These are phyloP conservation scores for Ophiostoma perfectum DNA, from an alignment of 2,329 filamentous ascomycete genomes.

Conservation along the genomic window DNA sequence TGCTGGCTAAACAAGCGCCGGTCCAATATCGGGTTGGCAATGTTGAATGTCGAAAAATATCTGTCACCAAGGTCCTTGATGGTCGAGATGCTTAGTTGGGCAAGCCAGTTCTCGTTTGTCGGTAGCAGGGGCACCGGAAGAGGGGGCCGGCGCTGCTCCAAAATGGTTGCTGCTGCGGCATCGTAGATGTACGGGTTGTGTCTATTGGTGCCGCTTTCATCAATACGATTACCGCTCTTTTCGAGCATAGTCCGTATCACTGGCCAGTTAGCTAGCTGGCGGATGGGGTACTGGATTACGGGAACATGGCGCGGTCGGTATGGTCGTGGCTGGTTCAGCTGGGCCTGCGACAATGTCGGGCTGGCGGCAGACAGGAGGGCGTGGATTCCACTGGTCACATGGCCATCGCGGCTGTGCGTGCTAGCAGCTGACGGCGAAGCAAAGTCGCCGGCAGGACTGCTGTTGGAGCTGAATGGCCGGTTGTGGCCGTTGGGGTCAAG, in stretches of 20 bases:
- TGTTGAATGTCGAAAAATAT: slow-evolving; percentile 51
- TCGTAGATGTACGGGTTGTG: slow-evolving; percentile 21
- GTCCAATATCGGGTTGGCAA: slow-evolving; percentile 48
- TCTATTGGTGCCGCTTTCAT: neutral
- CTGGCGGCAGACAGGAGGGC: slow-evolving; percentile 24
- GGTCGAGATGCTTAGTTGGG: slow-evolving; percentile 42
- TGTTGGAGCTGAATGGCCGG: slow-evolving; percentile 16
- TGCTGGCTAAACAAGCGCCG: slow-evolving; percentile 47
- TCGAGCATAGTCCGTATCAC: slow-evolving; percentile 22
- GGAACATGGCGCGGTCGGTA: slow-evolving; percentile 22
- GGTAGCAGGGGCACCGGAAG: slow-evolving; percentile 35
- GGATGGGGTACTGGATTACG: slow-evolving; percentile 27
- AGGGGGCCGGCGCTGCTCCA: slow-evolving; percentile 43
- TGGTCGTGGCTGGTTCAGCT: slow-evolving; percentile 7
- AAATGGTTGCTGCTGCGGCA: slow-evolving; percentile 35
- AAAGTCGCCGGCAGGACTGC: slow-evolving; percentile 5
- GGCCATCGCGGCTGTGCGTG: slow-evolving; percentile 12
- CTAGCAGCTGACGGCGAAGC: slow-evolving; percentile 19
- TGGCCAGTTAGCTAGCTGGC: slow-evolving; percentile 26
- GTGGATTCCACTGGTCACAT: slow-evolving; percentile 32
- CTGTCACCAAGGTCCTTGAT: slow-evolving; percentile 49
- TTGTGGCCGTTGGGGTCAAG: slow-evolving; percentile 5
- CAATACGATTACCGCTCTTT: neutral
- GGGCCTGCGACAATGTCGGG: slow-evolving; percentile 9
- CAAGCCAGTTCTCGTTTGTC: slow-evolving; percentile 41